A percentile compares a stretch with the other conserved stretches of the same genome.
Evolutionary conservation across 495 filamentous ascomycete genomes (phyloP).

Genomic region (Tuber indicum): DNA sequence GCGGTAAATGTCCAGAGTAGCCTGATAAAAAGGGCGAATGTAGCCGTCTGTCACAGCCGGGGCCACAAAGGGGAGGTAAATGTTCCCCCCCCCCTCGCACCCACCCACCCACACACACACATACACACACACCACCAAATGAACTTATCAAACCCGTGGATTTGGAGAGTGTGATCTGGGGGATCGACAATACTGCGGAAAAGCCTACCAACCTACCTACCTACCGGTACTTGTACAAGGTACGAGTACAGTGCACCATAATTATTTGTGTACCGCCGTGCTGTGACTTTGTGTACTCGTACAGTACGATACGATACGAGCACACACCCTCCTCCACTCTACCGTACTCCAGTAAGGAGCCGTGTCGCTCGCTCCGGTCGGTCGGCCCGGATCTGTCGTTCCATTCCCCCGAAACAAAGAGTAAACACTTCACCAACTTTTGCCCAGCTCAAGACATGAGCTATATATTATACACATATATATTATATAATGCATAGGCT

Average conservation of each 20-base stretch:
- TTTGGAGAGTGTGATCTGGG: background rate
- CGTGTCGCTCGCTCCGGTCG: too few relatives aligned
- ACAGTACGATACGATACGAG: too few relatives aligned
- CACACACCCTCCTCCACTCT: too few relatives aligned
- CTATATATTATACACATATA: background rate
- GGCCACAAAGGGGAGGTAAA: background rate
- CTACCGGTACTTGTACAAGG: background rate
- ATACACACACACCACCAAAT: background rate
- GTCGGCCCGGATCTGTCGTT: background rate
- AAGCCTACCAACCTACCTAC: background rate
- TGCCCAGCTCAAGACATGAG: background rate
- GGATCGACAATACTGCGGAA: slow-evolving; percentile 2
- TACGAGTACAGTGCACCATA: too few relatives aligned
- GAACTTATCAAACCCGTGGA: background rate
- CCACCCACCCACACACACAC: background rate
- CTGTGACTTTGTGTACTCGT: too few relatives aligned
- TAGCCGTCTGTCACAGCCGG: background rate
- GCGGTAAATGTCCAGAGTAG: background rate
- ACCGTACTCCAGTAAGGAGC: too few relatives aligned
- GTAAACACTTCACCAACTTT: background rate
- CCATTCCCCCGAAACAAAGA: background rate
- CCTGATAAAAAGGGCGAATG: background rate
- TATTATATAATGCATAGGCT: background rate
- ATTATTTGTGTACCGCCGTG: too few relatives aligned
- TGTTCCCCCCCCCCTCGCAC: background rate